phyloP scores from a whole-genome alignment of 306 rosid genomes.

The Sechiopsis laciniata region DNA sequence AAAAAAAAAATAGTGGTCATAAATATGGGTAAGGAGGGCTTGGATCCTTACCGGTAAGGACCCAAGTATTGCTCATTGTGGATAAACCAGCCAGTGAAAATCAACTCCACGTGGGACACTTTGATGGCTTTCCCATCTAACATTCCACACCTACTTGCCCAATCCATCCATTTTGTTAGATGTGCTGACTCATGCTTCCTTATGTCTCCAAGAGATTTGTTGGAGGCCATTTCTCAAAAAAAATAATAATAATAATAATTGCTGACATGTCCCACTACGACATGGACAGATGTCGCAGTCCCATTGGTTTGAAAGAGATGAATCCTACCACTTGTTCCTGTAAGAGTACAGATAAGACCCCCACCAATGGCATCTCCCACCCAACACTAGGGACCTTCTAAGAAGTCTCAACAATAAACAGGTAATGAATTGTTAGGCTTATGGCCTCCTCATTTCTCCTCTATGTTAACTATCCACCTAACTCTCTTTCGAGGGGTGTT shows the following conservation, averaged over 20 bases:
- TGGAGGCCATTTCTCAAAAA: background rate
- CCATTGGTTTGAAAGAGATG: conserved; percentile 6
- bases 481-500: background rate
- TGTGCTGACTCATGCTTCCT: background rate
- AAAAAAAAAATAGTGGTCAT: no score
- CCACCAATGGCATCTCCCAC: conserved; percentile 11
- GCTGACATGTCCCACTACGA: conserved; percentile 12
- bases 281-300: background rate
- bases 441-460: background rate
- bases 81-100: no score
- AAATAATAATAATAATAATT: no score
- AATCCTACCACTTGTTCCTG: conserved; percentile 3
- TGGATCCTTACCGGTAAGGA: no score
- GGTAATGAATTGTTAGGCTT: background rate
- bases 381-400: background rate
- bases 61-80: no score
- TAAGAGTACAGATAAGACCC: background rate
- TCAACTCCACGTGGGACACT: no score
- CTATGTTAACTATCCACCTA: background rate
- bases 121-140: background rate
- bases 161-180: conserved; percentile 7
- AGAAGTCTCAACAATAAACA: background rate
- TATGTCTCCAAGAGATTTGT: background rate
- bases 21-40: no score
- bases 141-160: conserved; percentile 1